Base-by-base conservation (phyloP, 2,329 filamentous ascomycete genomes). In the Xylariales sp. region DNA sequence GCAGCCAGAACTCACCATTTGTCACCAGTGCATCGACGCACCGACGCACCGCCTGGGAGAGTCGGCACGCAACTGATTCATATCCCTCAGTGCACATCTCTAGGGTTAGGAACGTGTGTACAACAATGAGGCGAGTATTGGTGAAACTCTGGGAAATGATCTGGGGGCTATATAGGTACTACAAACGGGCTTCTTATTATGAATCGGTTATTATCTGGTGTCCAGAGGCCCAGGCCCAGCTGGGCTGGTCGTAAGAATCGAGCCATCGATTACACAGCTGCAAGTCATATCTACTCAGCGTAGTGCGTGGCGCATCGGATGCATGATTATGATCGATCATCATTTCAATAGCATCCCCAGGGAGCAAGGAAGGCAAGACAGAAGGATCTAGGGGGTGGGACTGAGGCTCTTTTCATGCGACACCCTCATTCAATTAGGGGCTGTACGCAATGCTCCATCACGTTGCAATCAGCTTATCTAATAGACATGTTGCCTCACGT, bases 401-500 rank as follows among this genome's bases (percentile, higher is more conserved):
- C 59, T 59, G 67, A 62, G 53, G 62, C 63, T 62, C 63, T 66
- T 52, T 57, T 53, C 49, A 57, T 64, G 65, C 60, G 48, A 59
- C 53, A 49, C 59, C 39, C 16, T 65, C 62, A 68, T 58, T 61
- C 41, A 41, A 62, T 60, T 41, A 68, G 62, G 65, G 66, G 52
- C 30, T 52, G 23, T 46, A n/a, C 41, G 28, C 56, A 62, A 68
- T 68, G 62, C 65, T 55, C 34, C 41, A 30, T 48, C n/a, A 41
- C 45, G 43, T n/a, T 30, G 16, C 23, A 43, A 56, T 23, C 32
- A 6, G 36, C 55, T 64, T 52, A 50, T 59, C 65, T 43, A 55
- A 39, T 49, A 14, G 30, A 18, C 18, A 36, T 8, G 32, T 49
- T 14, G 8, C 30, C 4, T 55, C 34, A 41, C n/a, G 32, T 53